A percentile compares a stretch with the other conserved stretches of the same genome.
Conservation (phyloP, 2,329 filamentous ascomycete species). For the Diaporthe ampelina region DNA sequence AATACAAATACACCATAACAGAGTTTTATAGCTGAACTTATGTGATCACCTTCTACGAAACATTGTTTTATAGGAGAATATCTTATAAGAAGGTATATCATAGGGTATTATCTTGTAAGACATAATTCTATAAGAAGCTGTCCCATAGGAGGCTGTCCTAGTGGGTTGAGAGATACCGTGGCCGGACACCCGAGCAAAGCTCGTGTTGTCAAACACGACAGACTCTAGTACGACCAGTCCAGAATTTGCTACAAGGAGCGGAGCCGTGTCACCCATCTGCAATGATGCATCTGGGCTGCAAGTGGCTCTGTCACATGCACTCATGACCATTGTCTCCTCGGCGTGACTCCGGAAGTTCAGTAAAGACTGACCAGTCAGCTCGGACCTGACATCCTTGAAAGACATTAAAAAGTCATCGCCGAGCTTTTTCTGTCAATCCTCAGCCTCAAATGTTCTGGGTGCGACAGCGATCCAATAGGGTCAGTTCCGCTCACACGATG, state of each 20-base stretch:
- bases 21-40: too few species aligned
- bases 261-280: background rate
- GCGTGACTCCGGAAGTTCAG: background rate
- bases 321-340: background rate
- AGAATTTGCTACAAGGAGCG: background rate
- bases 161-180: too few species aligned
- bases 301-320: background rate
- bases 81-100: too few species aligned
- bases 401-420: background rate
- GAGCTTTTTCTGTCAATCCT: background rate
- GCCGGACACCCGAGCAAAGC: too few species aligned
- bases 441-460: background rate
- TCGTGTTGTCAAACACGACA: background rate
- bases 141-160: too few species aligned
- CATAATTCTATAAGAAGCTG: too few species aligned
- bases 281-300: background rate
- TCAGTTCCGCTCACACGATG: too few species aligned
- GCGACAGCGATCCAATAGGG: background rate
- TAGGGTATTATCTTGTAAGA: too few species aligned
- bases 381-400: background rate
- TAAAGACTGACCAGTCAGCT: background rate
- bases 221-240: background rate
- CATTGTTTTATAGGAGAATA: too few species aligned
- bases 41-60: too few species aligned
- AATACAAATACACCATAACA: too few species aligned